Percentiles rank a stretch among this genome's conserved stretches.
Evolutionary conservation across 2,329 filamentous ascomycete species (phyloP).

Genomic region (Microdochium trichocladiopsis): DNA sequence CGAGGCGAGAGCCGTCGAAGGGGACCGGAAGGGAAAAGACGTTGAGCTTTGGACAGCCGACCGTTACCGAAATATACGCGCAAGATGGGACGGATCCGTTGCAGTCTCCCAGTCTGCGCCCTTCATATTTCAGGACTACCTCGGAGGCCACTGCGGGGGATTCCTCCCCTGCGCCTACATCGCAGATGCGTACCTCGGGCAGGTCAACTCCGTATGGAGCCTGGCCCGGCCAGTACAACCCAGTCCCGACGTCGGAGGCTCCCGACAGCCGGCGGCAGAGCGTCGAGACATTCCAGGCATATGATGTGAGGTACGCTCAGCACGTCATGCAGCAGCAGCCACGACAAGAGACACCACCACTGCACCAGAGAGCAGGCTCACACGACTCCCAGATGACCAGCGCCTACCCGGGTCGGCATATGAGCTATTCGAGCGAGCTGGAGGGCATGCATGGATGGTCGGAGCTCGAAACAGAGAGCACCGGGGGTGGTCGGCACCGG

Average conservation of each 20-base stretch:
- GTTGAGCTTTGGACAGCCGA: conserved; percentile 26
- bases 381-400: conserved; percentile 27
- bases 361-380: conserved; percentile 10
- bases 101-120: conserved; percentile 18
- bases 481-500: conserved; percentile 27
- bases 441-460: conserved; percentile 19
- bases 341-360: conserved; percentile 10
- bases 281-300: conserved; percentile 16
- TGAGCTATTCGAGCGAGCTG: conserved; percentile 36
- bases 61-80: conserved; percentile 35
- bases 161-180: conserved; percentile 12
- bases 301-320: conserved; percentile 12
- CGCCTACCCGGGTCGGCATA: conserved; percentile 29
- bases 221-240: conserved; percentile 11
- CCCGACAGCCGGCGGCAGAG: conserved; percentile 18
- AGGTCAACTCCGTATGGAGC: conserved; percentile 11
- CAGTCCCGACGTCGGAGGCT: conserved; percentile 6
- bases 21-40: conserved; percentile 24
- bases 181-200: conserved; percentile 9
- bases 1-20: conserved; percentile 24
- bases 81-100: conserved; percentile 31
- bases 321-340: conserved; percentile 6
- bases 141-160: conserved; percentile 11
- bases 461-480: conserved; percentile 29
- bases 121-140: conserved; percentile 7